Evolutionary conservation across 1,284 basidiomycete species (phyloP), one percentile per base, ranked within the genome.

Genomic region (Cutaneotrichosporon sp.): DNA sequence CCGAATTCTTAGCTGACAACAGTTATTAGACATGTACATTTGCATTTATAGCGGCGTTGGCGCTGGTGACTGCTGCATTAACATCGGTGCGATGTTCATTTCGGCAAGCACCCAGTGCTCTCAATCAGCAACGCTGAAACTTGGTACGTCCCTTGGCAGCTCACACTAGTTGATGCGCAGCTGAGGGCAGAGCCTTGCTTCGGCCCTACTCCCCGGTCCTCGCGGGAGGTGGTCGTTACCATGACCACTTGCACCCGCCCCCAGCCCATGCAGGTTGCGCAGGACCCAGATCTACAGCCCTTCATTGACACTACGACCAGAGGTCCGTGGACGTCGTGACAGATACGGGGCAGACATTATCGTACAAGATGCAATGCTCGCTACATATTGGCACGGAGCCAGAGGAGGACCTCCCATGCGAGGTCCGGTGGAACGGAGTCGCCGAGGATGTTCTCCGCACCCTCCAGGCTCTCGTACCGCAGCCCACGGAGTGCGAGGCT

Each of bases 341-440:
- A 75, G 73, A 75, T 75, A 75, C 73, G 71, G 71, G 71, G 70
- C 65, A 60, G 46, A 74, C 67, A 75, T 64, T 25, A 10, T 9
- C n/a, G 25, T 29, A n/a, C 25, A 43, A n/a, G 29, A 46, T 46
- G 32, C 44, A 33, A 16, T 9, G 24, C 8, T 6, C 4, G 4
- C 35, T 53, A 74, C 72, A 74, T 74, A 4, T 48, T 51, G 31
- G 35, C 34, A n/a, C 66, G 55, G 19, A 76, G 59, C 74, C 73
- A 76, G 4, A 46, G 34, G 7, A 75, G 53, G n/a, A 72, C 59
- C 52, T 74, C 70, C 19, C 54, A 34, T 11, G 60, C 61, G 11
- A 66, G 43, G 8, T 59, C 54, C 7, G 55, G 33, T 29, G 42
- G 54, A 26, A 60, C 46, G 6, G 43, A 29, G 26, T 52, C 35